Conservation (phyloP, 192 early-diverging fungal species). For the Mortierella alpina region DNA sequence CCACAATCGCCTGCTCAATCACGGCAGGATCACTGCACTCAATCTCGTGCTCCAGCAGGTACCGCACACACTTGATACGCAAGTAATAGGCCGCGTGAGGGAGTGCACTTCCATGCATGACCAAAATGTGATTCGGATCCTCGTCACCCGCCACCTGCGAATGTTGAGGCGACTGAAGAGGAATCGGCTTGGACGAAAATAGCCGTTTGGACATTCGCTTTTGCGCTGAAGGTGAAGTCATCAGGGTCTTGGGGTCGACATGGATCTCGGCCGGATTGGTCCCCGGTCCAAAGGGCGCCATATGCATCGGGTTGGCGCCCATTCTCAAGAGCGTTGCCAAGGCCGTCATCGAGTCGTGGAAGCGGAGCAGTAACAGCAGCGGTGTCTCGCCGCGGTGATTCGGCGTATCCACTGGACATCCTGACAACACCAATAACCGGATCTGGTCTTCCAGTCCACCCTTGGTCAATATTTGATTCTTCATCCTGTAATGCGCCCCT, state of each 20-base stretch:
- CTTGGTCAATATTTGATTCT: slow-evolving; percentile 35
- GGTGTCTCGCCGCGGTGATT: slow-evolving; percentile 45
- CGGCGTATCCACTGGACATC: slow-evolving; percentile 28
- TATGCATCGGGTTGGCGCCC: slow-evolving; percentile 34
- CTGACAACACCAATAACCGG: slow-evolving; percentile 29
- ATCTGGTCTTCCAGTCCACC: slow-evolving; percentile 50
- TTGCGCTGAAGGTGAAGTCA: not conserved
- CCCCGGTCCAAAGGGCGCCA: slow-evolving; percentile 51
- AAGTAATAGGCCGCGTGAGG: slow-evolving; percentile 44
- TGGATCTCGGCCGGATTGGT: slow-evolving; percentile 34
- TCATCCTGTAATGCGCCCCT: slow-evolving; percentile 33
- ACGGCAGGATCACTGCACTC: slow-evolving; percentile 40
- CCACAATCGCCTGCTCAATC: slow-evolving; percentile 41
- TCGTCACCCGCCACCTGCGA: not conserved
- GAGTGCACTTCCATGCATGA: slow-evolving; percentile 40
- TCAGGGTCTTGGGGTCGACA: slow-evolving; percentile 13
- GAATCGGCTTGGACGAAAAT: not conserved
- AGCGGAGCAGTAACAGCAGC: slow-evolving; percentile 30
- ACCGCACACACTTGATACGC: slow-evolving; percentile 21
- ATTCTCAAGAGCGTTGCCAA: slow-evolving; percentile 31
- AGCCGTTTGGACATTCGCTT: slow-evolving; percentile 25
- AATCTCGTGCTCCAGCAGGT: slow-evolving; percentile 45
- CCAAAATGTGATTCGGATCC: slow-evolving; percentile 40
- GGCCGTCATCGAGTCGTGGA: slow-evolving; percentile 39
- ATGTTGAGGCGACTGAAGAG: not conserved